Percentiles rank a stretch among this genome's conserved stretches.
phyloP scores from a whole-genome alignment of 192 early-diverging fungal genomes.

The Backusella liffmaniae region DNA sequence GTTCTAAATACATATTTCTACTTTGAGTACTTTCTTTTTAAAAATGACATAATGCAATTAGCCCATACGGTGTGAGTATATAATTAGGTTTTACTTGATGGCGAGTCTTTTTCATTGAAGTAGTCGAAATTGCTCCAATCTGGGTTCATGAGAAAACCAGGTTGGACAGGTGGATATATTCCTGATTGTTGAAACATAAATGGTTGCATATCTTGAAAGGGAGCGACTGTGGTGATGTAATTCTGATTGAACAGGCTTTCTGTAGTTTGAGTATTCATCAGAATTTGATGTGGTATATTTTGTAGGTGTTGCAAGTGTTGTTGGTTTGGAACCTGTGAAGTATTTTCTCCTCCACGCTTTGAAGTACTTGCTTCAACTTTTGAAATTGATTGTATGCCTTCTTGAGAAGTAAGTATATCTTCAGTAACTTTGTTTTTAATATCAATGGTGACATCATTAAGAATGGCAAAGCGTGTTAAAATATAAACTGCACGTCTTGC shows the following conservation, averaged over 20 bases:
- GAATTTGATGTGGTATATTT: not conserved
- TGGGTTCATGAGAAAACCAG: not conserved
- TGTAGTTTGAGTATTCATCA: not conserved
- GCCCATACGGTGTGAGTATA: not conserved
- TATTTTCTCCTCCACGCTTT: not conserved
- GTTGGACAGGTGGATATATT: not conserved
- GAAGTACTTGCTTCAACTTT: not conserved
- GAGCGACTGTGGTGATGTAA: not conserved
- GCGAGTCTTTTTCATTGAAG: not conserved
- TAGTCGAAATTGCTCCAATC: not conserved
- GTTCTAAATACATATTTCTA: not conserved
- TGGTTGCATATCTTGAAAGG: not conserved
- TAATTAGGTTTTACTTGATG: not conserved
- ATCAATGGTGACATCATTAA: not conserved
- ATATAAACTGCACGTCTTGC: not conserved
- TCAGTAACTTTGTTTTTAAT: not conserved
- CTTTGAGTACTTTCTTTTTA: not conserved
- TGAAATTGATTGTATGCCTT: not conserved
- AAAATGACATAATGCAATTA: not conserved
- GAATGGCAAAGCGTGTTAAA: not conserved
- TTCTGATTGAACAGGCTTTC: not conserved
- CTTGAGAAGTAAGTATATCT: not conserved
- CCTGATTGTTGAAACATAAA: slow-evolving; percentile 2
- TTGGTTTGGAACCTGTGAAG: not conserved
- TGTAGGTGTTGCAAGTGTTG: not conserved